phyloP scores from a whole-genome alignment of 78 protist genomes.

The Parvularia atlantis region DNA sequence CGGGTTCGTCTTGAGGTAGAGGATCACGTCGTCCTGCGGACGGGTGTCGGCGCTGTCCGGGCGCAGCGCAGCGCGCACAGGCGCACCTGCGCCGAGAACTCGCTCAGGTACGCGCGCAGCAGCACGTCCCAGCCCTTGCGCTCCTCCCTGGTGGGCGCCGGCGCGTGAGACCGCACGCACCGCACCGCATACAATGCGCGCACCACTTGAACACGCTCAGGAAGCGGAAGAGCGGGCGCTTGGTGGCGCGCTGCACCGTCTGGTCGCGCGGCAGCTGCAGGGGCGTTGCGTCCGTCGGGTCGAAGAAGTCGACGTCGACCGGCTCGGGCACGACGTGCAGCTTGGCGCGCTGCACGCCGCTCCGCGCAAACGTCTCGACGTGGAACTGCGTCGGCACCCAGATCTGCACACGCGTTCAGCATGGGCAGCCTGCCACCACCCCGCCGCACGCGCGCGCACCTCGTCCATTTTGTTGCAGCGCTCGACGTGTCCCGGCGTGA shows the following conservation, averaged over 20 bases:
- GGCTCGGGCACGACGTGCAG: background rate
- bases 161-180: constrained; percentile 13
- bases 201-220: constrained; percentile 23
- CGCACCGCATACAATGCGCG: constrained; percentile 23
- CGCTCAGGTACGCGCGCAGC: constrained; percentile 12
- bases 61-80: no score
- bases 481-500: background rate
- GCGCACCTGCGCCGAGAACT: background rate
- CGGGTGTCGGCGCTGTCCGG: background rate
- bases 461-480: background rate
- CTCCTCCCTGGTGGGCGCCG: constrained; percentile 6
- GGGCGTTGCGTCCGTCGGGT: background rate
- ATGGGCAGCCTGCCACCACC: no score
- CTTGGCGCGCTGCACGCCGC: background rate
- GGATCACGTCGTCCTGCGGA: background rate
- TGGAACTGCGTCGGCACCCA: constrained; percentile 7
- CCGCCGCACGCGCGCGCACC: background rate
- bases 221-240: background rate
- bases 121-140: constrained; percentile 26
- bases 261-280: background rate
- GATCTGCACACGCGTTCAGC: no score
- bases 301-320: background rate
- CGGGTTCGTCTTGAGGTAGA: constrained; percentile 10
- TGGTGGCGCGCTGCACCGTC: background rate
- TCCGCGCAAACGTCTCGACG: background rate